These are phyloP conservation scores for Phytophthora boehmeriae DNA, from an alignment of 352 stramenopile genomes.

Conservation along the genomic window DNA sequence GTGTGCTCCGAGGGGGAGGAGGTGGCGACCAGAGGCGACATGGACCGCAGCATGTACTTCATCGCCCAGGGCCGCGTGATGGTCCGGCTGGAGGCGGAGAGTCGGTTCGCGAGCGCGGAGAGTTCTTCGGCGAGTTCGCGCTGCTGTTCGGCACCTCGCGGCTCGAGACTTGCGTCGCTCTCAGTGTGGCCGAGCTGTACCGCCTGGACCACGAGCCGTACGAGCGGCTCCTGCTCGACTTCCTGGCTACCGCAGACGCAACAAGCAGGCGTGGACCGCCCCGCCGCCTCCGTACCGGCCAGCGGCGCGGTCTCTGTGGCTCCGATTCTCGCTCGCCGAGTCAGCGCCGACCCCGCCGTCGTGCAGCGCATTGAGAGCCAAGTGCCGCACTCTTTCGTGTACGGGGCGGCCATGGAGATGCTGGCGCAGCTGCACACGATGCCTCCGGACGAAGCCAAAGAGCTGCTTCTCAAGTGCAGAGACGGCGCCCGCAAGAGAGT, in stretches of 20 bases:
- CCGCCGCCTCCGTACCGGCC: background rate
- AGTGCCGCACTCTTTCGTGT: constrained; percentile 52
- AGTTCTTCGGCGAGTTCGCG: constrained; percentile 64
- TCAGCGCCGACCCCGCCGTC: constrained; percentile 3
- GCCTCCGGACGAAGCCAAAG: constrained; percentile 55
- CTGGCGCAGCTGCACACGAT: constrained; percentile 45
- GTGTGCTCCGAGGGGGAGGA: constrained; percentile 71
- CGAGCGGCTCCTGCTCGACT: constrained; percentile 65
- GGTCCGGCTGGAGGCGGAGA: constrained; percentile 56
- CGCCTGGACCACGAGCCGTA: constrained; percentile 72
- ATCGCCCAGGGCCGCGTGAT: constrained; percentile 64
- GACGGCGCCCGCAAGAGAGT: constrained; percentile 15
- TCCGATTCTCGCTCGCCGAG: constrained; percentile 9
- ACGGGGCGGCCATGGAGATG: constrained; percentile 54
- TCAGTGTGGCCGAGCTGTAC: constrained; percentile 67
- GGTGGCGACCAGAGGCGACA: constrained; percentile 66
- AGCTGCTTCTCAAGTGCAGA: constrained; percentile 21
- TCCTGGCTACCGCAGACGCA: constrained; percentile 63
- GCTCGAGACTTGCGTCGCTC: constrained; percentile 62
- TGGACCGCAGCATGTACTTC: constrained; percentile 46
- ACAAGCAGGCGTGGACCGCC: constrained; percentile 59
- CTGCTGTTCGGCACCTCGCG: constrained; percentile 45
- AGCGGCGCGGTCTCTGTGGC: constrained; percentile 2
- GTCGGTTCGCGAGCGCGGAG: constrained; percentile 54
- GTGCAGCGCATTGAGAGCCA: constrained; percentile 41